Evolutionary conservation across 2,329 filamentous ascomycete species (phyloP).

Genomic region (Fusarium sp.): DNA sequence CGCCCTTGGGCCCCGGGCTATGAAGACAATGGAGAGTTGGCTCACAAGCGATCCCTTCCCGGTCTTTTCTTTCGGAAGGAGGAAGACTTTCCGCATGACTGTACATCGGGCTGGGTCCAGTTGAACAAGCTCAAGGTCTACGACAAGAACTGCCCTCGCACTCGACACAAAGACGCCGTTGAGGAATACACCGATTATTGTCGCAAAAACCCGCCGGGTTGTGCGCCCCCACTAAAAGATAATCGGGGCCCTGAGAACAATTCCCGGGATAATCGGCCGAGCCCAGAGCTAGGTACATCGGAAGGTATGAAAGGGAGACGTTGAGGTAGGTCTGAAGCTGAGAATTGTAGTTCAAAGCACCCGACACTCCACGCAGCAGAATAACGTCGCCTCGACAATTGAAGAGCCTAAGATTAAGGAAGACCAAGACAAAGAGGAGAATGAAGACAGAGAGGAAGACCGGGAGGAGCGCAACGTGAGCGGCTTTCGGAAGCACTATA

Average conservation of each 20-base stretch:
- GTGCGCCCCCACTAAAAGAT: background rate
- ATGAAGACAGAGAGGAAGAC: background rate
- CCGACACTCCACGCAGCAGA: background rate
- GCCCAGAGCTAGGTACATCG: too few relatives aligned
- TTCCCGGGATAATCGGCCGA: too few relatives aligned
- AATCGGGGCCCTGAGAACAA: background rate
- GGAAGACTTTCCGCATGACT: background rate
- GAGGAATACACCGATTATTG: background rate
- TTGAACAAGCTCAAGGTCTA: slow-evolving; percentile 5
- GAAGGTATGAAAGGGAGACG: too few relatives aligned
- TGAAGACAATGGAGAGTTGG: background rate
- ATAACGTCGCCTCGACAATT: background rate
- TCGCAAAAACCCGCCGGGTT: background rate
- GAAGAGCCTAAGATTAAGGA: background rate
- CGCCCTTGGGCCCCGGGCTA: background rate
- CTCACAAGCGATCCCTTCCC: background rate
- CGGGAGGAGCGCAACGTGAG: background rate
- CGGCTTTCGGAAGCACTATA: background rate
- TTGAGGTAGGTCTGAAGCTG: background rate
- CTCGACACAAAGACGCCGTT: background rate
- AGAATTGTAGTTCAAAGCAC: background rate
- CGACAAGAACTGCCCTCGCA: background rate
- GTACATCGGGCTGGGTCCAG: background rate
- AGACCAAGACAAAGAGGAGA: background rate
- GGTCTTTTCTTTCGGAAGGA: background rate